Conservation (phyloP, 2,329 filamentous ascomycete species). For the Fusarium anthophilum region DNA sequence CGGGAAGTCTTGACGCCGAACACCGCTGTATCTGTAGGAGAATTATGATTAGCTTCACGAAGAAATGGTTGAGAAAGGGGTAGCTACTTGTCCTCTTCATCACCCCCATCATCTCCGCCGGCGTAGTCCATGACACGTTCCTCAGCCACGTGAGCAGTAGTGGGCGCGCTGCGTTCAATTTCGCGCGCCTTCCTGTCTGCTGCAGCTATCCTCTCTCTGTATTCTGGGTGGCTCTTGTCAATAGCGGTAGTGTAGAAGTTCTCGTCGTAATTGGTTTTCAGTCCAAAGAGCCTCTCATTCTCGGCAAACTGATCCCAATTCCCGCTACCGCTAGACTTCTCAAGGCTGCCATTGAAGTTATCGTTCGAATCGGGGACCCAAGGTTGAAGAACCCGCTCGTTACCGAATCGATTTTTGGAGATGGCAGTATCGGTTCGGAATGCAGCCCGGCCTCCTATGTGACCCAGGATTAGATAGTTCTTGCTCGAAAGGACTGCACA, state of each 20-base stretch:
- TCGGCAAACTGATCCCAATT: constrained; percentile 94
- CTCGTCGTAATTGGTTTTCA: constrained; percentile 92
- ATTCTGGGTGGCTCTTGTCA: constrained; percentile 83
- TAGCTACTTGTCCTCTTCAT: constrained; percentile 89
- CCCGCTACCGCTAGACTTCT: constrained; percentile 60
- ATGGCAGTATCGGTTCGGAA: constrained; percentile 93
- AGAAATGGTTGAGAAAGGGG: neutral
- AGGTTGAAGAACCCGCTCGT: constrained; percentile 79
- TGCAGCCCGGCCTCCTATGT: constrained; percentile 68
- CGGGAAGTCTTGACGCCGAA: constrained; percentile 79
- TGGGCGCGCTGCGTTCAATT: constrained; percentile 79
- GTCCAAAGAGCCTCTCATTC: constrained; percentile 87
- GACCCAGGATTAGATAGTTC: constrained; percentile 12
- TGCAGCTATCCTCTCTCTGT: constrained; percentile 78
- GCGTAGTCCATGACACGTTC: constrained; percentile 80
- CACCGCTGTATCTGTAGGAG: constrained; percentile 81
- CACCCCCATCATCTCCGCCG: constrained; percentile 70
- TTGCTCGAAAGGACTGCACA: neutral
- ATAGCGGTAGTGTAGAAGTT: constrained; percentile 94
- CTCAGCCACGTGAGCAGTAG: constrained; percentile 87
- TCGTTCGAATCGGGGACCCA: constrained; percentile 78
- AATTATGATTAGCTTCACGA: constrained; percentile 25
- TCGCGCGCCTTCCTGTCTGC: constrained; percentile 88
- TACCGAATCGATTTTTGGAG: constrained; percentile 74
- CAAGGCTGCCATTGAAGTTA: constrained; percentile 75